A percentile compares a stretch with the other conserved stretches of the same genome.
These are phyloP conservation scores for Sclerotinia glacialis DNA, from an alignment of 2,329 filamentous ascomycete genomes.

Conservation along the genomic window DNA sequence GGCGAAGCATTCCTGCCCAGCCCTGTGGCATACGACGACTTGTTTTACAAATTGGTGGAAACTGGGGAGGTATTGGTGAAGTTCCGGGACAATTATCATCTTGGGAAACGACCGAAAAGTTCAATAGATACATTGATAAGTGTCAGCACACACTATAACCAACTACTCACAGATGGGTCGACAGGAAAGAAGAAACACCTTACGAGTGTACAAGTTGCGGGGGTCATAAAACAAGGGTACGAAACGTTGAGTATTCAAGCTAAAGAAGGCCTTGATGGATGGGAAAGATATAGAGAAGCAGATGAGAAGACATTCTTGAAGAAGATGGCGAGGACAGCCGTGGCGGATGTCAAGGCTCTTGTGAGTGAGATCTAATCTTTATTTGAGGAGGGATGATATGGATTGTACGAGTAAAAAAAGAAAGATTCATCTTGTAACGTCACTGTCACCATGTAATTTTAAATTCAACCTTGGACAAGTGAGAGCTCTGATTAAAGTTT, in stretches of 20 bases:
- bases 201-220: constrained; percentile 78
- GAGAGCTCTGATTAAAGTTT: not conserved
- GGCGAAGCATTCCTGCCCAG: constrained; percentile 91
- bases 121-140: constrained; percentile 82
- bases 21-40: constrained; percentile 84
- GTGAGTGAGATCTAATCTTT: constrained; percentile 29
- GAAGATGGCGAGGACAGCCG: constrained; percentile 76
- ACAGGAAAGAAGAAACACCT: constrained; percentile 59
- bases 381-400: not conserved
- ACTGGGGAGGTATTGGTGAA: constrained; percentile 77
- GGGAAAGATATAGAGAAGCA: constrained; percentile 82
- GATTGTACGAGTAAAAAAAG: not conserved
- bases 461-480: not conserved
- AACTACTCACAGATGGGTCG: constrained; percentile 64
- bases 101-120: constrained; percentile 57
- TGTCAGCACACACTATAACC: constrained; percentile 82
- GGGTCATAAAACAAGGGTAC: constrained; percentile 94
- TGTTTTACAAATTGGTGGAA: constrained; percentile 98
- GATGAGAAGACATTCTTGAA: constrained; percentile 83
- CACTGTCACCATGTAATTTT: not conserved
- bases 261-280: constrained; percentile 79
- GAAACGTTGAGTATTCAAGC: constrained; percentile 91
- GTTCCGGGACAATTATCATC: constrained; percentile 74
- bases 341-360: constrained; percentile 60
- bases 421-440: not conserved